phyloP scores from a whole-genome alignment of 306 rosid genomes.

The Lupinus albus region DNA sequence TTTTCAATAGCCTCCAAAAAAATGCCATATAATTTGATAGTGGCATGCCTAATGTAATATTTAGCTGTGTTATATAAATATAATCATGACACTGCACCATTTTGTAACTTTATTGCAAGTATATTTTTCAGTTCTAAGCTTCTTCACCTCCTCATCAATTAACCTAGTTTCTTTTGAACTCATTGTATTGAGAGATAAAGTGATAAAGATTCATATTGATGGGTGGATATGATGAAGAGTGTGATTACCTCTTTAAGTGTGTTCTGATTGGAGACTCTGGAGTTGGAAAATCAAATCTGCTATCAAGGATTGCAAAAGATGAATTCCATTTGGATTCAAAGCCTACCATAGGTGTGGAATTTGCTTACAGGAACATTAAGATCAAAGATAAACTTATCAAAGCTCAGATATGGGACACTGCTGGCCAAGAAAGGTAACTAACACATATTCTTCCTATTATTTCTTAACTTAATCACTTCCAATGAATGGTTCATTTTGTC shows the following conservation, averaged over 20 bases:
- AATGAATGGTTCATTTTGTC: neutral
- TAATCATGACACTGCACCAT: conserved; percentile 27
- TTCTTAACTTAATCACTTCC: conserved; percentile 9
- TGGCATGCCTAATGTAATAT: neutral
- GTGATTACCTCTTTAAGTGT: conserved; percentile 85
- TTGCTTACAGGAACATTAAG: conserved; percentile 82
- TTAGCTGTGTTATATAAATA: conserved; percentile 9
- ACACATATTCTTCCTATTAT: neutral
- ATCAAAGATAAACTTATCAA: conserved; percentile 75
- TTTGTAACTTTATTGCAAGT: neutral
- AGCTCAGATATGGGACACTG: conserved; percentile 97
- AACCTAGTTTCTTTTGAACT: conserved; percentile 1
- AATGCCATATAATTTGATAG: conserved; percentile 22
- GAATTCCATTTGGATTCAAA: conserved; percentile 80
- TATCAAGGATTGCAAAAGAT: conserved; percentile 74
- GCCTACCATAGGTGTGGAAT: conserved; percentile 93
- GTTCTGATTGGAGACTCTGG: conserved; percentile 89
- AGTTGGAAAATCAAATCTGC: conserved; percentile 87
- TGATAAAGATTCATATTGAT: conserved; percentile 30
- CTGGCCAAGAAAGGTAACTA: conserved; percentile 87
- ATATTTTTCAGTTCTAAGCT: neutral
- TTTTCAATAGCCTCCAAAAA: conserved; percentile 39
- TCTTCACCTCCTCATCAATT: neutral
- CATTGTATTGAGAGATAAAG: neutral
- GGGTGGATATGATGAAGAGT: conserved; percentile 81